A percentile compares a stretch with the other conserved stretches of the same genome.
Conservation (phyloP, 495 filamentous ascomycete species). For the Penicillium longicatenatum region DNA sequence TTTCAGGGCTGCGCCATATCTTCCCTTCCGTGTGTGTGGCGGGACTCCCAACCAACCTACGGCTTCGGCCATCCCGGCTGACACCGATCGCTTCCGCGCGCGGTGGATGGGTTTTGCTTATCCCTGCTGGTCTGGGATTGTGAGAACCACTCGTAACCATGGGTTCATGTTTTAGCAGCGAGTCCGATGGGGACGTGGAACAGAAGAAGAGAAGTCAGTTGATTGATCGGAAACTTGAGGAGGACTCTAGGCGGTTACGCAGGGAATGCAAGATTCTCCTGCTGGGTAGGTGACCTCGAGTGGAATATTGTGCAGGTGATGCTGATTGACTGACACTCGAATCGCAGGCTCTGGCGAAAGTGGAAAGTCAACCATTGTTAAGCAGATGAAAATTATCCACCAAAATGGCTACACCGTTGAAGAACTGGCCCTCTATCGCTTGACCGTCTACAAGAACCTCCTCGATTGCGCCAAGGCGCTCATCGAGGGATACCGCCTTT, state of each 20-base stretch:
- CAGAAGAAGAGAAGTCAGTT: slow-evolving; percentile 91
- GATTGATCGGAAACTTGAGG: slow-evolving; percentile 90
- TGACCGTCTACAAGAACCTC: slow-evolving; percentile 97
- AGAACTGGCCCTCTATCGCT: slow-evolving; percentile 87
- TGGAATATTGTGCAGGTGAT: background rate
- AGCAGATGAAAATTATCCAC: slow-evolving; percentile 99
- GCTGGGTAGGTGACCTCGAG: slow-evolving; percentile 63
- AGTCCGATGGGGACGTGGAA: slow-evolving; percentile 76
- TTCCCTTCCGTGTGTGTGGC: slow-evolving; percentile 20
- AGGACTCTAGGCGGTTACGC: slow-evolving; percentile 85
- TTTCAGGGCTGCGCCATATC: slow-evolving; percentile 10
- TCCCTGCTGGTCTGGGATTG: slow-evolving; percentile 29
- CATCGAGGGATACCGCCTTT: slow-evolving; percentile 85
- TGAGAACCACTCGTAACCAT: slow-evolving; percentile 49
- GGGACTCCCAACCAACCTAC: slow-evolving; percentile 19
- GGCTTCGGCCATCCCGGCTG: slow-evolving; percentile 29
- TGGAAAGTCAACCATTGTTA: slow-evolving; percentile 98
- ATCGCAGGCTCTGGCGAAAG: slow-evolving; percentile 89
- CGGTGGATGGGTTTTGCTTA: slow-evolving; percentile 24
- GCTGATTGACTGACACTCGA: slow-evolving; percentile 12
- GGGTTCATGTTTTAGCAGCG: slow-evolving; percentile 86
- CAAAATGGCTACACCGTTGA: slow-evolving; percentile 94
- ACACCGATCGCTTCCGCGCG: slow-evolving; percentile 31
- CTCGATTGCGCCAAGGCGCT: slow-evolving; percentile 94
- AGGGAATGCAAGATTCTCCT: slow-evolving; percentile 98